phyloP scores from a whole-genome alignment of 2,329 filamentous ascomycete species.

The Cercospora nicotianae region DNA sequence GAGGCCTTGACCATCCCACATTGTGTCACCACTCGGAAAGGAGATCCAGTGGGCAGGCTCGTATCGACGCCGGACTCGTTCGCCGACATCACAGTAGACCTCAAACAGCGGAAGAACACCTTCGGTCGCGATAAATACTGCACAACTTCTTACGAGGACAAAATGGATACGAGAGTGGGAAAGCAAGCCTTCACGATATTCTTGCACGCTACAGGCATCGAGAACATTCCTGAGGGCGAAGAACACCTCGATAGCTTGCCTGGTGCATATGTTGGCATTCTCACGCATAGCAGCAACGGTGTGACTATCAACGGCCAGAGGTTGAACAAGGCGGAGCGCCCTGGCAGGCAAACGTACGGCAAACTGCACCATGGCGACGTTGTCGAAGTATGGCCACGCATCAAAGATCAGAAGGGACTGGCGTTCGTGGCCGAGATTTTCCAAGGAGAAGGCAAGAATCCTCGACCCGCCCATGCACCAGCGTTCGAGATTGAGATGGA shows the following conservation, averaged over 20 bases:
- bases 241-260: constrained; percentile 57
- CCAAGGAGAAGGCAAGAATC: constrained; percentile 18
- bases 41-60: constrained; percentile 55
- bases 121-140: constrained; percentile 75
- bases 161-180: constrained; percentile 69
- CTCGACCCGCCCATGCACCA: constrained; percentile 8
- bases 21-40: constrained; percentile 4
- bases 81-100: constrained; percentile 61
- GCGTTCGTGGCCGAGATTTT: constrained; percentile 20
- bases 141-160: constrained; percentile 64
- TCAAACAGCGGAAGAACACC: constrained; percentile 67
- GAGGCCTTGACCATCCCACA: not conserved
- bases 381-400: constrained; percentile 66
- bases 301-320: constrained; percentile 74
- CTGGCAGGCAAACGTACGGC: constrained; percentile 58
- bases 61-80: constrained; percentile 66
- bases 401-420: constrained; percentile 11
- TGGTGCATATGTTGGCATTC: constrained; percentile 68
- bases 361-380: constrained; percentile 74
- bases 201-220: constrained; percentile 69
- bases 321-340: constrained; percentile 58
- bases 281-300: constrained; percentile 73
- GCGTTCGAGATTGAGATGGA: constrained; percentile 22
- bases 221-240: constrained; percentile 52
- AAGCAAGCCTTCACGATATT: constrained; percentile 79